Conservation (phyloP, 805 yeast species). For the Sungouiozyma ichnusensis region DNA sequence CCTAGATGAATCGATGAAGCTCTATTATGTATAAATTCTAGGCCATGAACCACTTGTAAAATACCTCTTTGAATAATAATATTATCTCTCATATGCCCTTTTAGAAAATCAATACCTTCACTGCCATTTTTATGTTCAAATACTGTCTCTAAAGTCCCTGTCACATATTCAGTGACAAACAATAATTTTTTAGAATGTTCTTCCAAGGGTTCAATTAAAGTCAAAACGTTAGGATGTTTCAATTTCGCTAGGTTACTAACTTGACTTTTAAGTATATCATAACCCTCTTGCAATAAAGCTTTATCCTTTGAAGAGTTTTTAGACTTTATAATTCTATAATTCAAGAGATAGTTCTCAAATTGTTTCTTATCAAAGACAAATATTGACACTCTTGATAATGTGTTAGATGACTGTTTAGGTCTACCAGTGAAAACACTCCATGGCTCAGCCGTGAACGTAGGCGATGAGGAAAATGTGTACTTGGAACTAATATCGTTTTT, state of each 20-base stretch:
- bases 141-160: constrained; percentile 40
- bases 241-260: constrained; percentile 65
- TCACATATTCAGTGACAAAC: constrained; percentile 78
- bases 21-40: constrained; percentile 72
- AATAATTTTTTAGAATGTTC: constrained; percentile 67
- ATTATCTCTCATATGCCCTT: constrained; percentile 50
- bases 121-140: constrained; percentile 25
- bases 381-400: constrained; percentile 50
- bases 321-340: constrained; percentile 40
- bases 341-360: constrained; percentile 45
- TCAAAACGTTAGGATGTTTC: constrained; percentile 81
- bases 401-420: constrained; percentile 36
- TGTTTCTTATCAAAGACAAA: constrained; percentile 78
- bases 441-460: constrained; percentile 64
- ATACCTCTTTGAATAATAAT: constrained; percentile 73
- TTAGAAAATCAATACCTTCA: constrained; percentile 21
- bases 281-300: constrained; percentile 46
- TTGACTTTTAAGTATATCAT: constrained; percentile 55
- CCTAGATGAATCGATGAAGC: constrained; percentile 70
- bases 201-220: constrained; percentile 81
- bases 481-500: constrained; percentile 51
- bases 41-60: constrained; percentile 62
- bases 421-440: constrained; percentile 87
- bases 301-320: constrained; percentile 33
- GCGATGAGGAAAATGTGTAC: constrained; percentile 60